Base-by-base conservation (phyloP, 2,329 filamentous ascomycete genomes). In the Leptoxyphium fumago region DNA sequence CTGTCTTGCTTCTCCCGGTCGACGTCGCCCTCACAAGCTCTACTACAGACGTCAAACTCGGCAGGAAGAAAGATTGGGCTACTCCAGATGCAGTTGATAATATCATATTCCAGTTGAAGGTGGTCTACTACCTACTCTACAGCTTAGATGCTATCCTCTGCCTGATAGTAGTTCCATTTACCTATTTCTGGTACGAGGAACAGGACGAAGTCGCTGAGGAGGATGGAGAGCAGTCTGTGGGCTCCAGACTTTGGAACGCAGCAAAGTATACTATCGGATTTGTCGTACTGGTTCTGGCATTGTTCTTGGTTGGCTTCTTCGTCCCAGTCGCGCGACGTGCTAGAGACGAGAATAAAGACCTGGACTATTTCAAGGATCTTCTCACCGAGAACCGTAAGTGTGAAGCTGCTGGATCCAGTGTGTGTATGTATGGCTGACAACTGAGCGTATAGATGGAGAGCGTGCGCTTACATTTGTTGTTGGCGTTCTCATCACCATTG, bases 111-210 rank as follows among this genome's bases (percentile, higher is more conserved):
- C 86, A 84, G 0, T 72, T 98, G 50, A 84, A 84, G 61, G 74
- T 93, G 46, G 82, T 94, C 45, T 98, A 98, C 67, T 96, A 96
- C 64, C 73, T 79, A 0, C 73, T 98, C 0, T 98, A 96, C 68
- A 91, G 84, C 54, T 69, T 95, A 52, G 91, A 98, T 62, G 84
- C 87, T 1, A 61, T 95, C 5, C 75, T 98, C 10, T 98, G 91
- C 58, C 71, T 98, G 39, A 62, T 96, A 14, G 75, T 94, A 39
- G 82, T 96, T 15, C 91, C 91, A 0, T 98, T 98, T 60, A 82
- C 88, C 40, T 98, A 98, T 68, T 98, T 98, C 62, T 95, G 83
- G 78, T 91, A 94, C 58, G 91, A 98, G 62, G 91, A 96, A 63
- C 94, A 94, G 52, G 89, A 95, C 56, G 87, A 95, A 65, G 80